Conservation (phyloP, 768 basidiomycete genomes). For the Kondoa malvinella region DNA sequence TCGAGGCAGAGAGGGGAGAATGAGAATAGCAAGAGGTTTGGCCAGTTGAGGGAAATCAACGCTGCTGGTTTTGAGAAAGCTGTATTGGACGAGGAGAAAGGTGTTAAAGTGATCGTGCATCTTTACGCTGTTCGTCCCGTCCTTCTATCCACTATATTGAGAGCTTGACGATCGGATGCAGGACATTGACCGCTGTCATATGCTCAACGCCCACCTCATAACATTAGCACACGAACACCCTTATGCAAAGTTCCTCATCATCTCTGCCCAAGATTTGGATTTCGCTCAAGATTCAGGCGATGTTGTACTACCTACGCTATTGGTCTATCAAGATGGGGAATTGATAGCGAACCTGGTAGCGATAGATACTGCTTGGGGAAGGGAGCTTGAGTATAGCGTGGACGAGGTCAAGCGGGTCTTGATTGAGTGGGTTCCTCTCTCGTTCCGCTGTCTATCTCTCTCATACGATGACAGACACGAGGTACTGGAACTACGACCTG, state of each 20-base stretch:
- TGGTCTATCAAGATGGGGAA: conserved; percentile 26
- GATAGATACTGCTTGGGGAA: conserved; percentile 18
- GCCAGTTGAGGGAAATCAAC: conserved; percentile 26
- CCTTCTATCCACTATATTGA: neutral
- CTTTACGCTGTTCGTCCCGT: conserved; percentile 22
- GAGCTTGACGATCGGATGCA: conserved; percentile 1
- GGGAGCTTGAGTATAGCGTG: conserved; percentile 11
- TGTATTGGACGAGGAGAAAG: conserved; percentile 23
- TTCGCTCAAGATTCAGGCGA: conserved; percentile 24
- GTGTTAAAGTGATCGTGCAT: conserved; percentile 23
- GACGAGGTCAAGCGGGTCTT: conserved; percentile 9
- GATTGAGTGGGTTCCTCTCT: neutral
- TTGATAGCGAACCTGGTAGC: conserved; percentile 22
- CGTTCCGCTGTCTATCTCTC: neutral
- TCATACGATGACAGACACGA: neutral
- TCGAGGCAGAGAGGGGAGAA: conserved; percentile 8
- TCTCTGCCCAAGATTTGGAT: conserved; percentile 22
- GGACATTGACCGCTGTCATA: conserved; percentile 19
- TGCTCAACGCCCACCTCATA: conserved; percentile 25
- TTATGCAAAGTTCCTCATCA: conserved; percentile 25
- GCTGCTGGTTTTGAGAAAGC: conserved; percentile 22
- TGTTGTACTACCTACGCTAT: conserved; percentile 25
- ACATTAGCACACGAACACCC: conserved; percentile 23
- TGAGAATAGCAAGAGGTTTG: conserved; percentile 17
- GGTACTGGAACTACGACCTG: neutral